These are phyloP conservation scores for Allomyces arbusculus DNA, from an alignment of 192 early-diverging fungal species.

Conservation along the genomic window DNA sequence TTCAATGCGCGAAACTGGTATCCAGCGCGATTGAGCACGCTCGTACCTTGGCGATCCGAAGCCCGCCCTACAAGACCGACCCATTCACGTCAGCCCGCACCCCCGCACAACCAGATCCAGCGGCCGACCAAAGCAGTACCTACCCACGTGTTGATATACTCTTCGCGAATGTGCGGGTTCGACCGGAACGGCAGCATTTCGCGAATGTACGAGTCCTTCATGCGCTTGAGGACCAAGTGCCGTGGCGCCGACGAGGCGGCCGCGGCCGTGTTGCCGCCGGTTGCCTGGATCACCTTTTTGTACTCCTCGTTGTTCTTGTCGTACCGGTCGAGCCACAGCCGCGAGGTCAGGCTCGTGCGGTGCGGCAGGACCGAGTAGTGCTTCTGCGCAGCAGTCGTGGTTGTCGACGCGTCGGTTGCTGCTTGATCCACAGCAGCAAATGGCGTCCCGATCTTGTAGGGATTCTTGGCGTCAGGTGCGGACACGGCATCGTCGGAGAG, in stretches of 20 bases:
- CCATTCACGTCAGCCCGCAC: too few relatives aligned
- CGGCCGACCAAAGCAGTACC: too few relatives aligned
- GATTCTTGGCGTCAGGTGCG: background rate
- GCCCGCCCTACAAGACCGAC: too few relatives aligned
- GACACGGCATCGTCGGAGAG: too few relatives aligned
- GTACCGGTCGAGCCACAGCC: background rate
- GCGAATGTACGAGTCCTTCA: constrained; percentile 55
- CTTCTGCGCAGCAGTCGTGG: background rate
- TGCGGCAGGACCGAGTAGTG: background rate
- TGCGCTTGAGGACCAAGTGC: constrained; percentile 30
- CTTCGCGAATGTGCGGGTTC: constrained; percentile 47
- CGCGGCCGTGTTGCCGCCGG: background rate
- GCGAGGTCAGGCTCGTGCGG: background rate
- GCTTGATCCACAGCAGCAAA: background rate
- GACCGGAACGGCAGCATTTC: constrained; percentile 56
- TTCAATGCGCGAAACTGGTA: too few relatives aligned
- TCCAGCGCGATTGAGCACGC: too few relatives aligned
- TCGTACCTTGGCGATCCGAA: background rate
- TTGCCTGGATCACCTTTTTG: background rate
- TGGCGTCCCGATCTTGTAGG: background rate
- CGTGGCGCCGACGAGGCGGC: background rate
- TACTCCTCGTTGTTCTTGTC: background rate
- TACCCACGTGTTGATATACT: too few relatives aligned
- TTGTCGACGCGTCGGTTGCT: background rate
- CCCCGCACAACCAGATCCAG: too few relatives aligned